Evolutionary conservation across 2,329 filamentous ascomycete genomes (phyloP), one percentile per base, ranked within the genome.

Genomic region (Ophiocordyceps camponoti-leonardi): DNA sequence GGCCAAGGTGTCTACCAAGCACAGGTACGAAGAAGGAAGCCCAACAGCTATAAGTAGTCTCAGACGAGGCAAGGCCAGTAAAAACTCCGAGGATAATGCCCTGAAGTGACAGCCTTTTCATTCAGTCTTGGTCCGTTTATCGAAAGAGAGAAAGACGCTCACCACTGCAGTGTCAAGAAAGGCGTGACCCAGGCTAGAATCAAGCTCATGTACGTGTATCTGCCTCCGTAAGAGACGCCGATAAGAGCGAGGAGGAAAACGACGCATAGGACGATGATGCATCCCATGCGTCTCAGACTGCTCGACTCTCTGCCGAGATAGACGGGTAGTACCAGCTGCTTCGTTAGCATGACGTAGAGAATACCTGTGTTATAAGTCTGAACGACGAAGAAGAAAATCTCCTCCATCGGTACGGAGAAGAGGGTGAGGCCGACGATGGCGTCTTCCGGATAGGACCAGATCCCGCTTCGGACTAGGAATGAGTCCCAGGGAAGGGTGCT

Each of bases 401-500:
- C 82, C 54, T 86, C 83, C 5, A 71, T 58, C 0, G 83, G 82
- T 18, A 86, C 82, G n/a, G 66, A 64, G 53, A 74, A 75, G 16
- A 84, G 56, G 1, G 68, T 79, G 0, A 68, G 68, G 0, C 82
- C 83, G 33, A 81, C 54, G 30, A 86, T 73, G 19, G 74, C 81
- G 54, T 77, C 65, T 12, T 68, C 61, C 2, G 82, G 81, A 54
- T 86, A 87, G 11, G 75, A 79, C 82, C 83, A 86, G 55, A 86
- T 72, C 41, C 68, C 64, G 45, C 67, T 74, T 51, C 70, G 72
- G 52, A 87, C 82, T 39, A 86, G 69, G 58, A 84, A 84, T 10
- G 80, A 82, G 54, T 86, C 82, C 82, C 82, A 87, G 30, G 83
- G 83, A 23, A 81, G 77, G 0, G 83, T 85, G 4, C 81, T 73